Percentiles rank a stretch among this genome's conserved stretches.
phyloP scores from a whole-genome alignment of 1,284 basidiomycete genomes.

The Fomes fomentarius region DNA sequence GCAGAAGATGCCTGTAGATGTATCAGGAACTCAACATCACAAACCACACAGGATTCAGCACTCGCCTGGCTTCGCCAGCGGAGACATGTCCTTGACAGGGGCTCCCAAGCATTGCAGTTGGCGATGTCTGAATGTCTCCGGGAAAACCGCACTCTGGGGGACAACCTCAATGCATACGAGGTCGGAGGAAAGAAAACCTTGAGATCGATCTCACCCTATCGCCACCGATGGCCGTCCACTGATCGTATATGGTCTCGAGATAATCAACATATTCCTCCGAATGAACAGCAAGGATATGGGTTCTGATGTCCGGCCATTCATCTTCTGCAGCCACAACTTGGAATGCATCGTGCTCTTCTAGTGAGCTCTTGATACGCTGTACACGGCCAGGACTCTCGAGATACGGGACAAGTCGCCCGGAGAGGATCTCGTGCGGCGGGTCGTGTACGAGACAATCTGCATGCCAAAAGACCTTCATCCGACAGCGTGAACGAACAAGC shows the following conservation, averaged over 20 bases:
- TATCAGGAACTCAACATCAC: conserved; percentile 15
- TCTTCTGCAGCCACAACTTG: conserved; percentile 22
- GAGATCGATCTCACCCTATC: conserved; percentile 26
- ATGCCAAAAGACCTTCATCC: conserved; percentile 34
- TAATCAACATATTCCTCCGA: conserved; percentile 34
- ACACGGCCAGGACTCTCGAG: conserved; percentile 37
- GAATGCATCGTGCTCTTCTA: conserved; percentile 26
- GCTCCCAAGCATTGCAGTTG: conserved; percentile 16
- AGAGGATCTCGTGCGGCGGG: conserved; percentile 38
- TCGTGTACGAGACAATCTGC: conserved; percentile 31
- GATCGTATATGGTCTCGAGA: conserved; percentile 33
- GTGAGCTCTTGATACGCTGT: conserved; percentile 28
- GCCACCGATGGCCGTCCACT: conserved; percentile 38
- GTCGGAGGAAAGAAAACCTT: not conserved
- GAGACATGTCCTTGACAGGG: conserved; percentile 12
- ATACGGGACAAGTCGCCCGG: conserved; percentile 34
- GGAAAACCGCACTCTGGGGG: conserved; percentile 34
- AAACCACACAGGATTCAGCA: too few species aligned
- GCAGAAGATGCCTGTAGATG: conserved; percentile 35
- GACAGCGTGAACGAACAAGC: too few species aligned
- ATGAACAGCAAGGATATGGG: conserved; percentile 27
- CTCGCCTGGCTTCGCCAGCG: conserved; percentile 35
- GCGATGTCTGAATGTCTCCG: conserved; percentile 37
- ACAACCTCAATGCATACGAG: not conserved
- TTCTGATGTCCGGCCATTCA: conserved; percentile 18